Conservation (phyloP, 176 grass and related monocot species). For the Carex pumila region DNA sequence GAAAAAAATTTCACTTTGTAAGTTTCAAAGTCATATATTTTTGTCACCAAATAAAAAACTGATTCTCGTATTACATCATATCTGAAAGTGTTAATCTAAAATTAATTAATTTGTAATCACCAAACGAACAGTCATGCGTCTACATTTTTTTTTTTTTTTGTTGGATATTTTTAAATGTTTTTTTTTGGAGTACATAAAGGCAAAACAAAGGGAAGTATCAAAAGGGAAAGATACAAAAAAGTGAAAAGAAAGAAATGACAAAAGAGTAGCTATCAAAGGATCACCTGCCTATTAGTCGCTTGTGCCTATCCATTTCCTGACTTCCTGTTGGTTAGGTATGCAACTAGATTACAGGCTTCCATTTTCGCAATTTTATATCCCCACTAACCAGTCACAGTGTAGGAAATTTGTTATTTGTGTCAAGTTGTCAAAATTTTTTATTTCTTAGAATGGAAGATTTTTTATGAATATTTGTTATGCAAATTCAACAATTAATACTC, state of each 20-base stretch:
- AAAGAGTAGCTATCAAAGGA: constrained; percentile 26
- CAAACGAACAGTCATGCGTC: not conserved
- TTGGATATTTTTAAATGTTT: not conserved
- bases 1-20: no score
- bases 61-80: no score
- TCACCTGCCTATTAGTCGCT: constrained; percentile 31
- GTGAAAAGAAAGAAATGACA: not conserved
- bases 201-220: not conserved
- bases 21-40: no score
- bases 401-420: not conserved
- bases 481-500: no score
- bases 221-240: not conserved
- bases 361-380: not conserved
- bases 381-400: not conserved
- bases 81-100: no score
- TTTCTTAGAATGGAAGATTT: not conserved
- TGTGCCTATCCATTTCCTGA: constrained; percentile 18
- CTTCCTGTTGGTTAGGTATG: constrained; percentile 17
- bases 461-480: not conserved
- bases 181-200: not conserved
- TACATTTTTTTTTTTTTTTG: no score
- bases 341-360: not conserved
- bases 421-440: not conserved
- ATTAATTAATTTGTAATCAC: no score
- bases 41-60: no score